Conservation (phyloP, 2,329 filamentous ascomycete species). For the Neofusicoccum sp. region DNA sequence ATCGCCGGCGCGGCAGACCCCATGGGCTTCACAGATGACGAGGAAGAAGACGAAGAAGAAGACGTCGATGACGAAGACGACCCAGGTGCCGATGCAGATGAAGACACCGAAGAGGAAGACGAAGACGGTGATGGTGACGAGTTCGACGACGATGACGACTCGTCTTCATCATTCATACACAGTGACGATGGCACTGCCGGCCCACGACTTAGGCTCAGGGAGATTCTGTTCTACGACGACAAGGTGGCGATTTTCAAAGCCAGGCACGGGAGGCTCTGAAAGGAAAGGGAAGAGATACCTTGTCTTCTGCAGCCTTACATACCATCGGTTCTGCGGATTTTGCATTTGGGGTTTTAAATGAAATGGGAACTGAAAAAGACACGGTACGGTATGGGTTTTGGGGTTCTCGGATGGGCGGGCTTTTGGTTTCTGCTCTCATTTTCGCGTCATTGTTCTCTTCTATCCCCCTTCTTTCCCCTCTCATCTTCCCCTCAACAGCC, state of each 20-base stretch:
- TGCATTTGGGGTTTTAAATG: neutral
- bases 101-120: constrained; percentile 40
- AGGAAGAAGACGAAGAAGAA: constrained; percentile 16
- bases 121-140: constrained; percentile 53
- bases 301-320: constrained; percentile 2
- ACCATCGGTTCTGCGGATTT: constrained; percentile 1
- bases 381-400: neutral
- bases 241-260: constrained; percentile 79
- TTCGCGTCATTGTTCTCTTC: neutral
- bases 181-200: constrained; percentile 44
- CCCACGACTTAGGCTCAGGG: constrained; percentile 62
- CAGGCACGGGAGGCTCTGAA: constrained; percentile 55
- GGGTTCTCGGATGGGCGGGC: neutral
- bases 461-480: neutral
- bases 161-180: constrained; percentile 46
- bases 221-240: constrained; percentile 83
- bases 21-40: constrained; percentile 18
- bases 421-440: neutral
- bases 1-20: constrained; percentile 8
- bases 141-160: constrained; percentile 42
- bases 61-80: constrained; percentile 37
- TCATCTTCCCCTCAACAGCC: neutral
- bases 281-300: neutral
- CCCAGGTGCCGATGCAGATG: constrained; percentile 32
- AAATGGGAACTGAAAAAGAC: neutral